phyloP scores from a whole-genome alignment of 2,329 filamentous ascomycete genomes.

The Plenodomus biglobosus region DNA sequence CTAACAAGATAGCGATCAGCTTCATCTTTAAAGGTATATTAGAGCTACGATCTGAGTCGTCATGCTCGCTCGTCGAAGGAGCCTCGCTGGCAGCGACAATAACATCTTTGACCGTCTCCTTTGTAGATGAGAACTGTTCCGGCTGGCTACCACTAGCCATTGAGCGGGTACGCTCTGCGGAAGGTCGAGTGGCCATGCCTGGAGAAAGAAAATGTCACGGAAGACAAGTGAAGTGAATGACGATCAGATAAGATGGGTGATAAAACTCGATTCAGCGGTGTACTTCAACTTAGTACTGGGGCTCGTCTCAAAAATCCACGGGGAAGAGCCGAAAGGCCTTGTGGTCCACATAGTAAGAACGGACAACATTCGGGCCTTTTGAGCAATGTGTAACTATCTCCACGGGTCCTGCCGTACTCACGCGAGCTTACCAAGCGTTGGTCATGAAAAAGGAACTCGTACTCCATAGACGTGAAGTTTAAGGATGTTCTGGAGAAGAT shows the following conservation, averaged over 20 bases:
- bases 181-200: not conserved
- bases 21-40: constrained; percentile 25
- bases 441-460: too few relatives aligned
- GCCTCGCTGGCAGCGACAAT: constrained; percentile 9
- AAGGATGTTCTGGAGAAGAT: too few relatives aligned
- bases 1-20: constrained; percentile 53
- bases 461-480: too few relatives aligned
- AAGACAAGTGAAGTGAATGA: not conserved
- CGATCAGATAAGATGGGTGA: constrained; percentile 3
- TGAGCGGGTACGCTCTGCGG: not conserved
- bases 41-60: constrained; percentile 2
- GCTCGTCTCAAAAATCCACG: not conserved
- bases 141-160: not conserved
- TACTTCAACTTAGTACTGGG: not conserved
- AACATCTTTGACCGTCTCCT: constrained; percentile 3
- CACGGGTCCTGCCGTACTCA: too few relatives aligned
- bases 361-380: not conserved
- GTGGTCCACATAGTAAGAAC: not conserved
- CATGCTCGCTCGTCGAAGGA: constrained; percentile 1
- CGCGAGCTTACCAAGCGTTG: too few relatives aligned
- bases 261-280: not conserved
- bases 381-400: not conserved
- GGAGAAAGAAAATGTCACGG: not conserved
- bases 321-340: not conserved
- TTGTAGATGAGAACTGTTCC: not conserved